Evolutionary conservation across 768 basidiomycete genomes (phyloP).

Genomic region (Boletus rubescentipes): DNA sequence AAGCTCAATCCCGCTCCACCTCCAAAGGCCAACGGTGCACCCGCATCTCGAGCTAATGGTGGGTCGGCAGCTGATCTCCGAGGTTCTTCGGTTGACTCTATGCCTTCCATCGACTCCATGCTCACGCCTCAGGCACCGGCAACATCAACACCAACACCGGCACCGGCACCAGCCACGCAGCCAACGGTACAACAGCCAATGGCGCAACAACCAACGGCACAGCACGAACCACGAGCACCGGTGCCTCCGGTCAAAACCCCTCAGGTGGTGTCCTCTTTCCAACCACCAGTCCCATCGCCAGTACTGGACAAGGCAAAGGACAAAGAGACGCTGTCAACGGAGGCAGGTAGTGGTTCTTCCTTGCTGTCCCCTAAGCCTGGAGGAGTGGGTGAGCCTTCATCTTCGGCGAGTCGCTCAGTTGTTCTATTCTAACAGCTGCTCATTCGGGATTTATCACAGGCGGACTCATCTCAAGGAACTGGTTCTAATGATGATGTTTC

Average conservation of each 20-base stretch:
- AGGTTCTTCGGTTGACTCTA: slow-evolving; percentile 24
- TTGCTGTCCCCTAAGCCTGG: slow-evolving; percentile 1
- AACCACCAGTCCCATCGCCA: not conserved
- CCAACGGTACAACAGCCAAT: not conserved
- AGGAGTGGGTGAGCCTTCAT: slow-evolving; percentile 34
- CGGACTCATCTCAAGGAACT: not conserved
- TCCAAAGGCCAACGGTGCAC: slow-evolving; percentile 21
- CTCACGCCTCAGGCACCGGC: slow-evolving; percentile 9
- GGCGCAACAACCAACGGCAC: not conserved
- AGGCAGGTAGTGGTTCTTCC: not conserved
- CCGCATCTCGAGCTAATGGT: slow-evolving; percentile 29
- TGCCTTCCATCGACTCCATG: slow-evolving; percentile 18
- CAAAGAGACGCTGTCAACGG: not conserved
- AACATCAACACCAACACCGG: not conserved
- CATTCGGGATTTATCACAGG: slow-evolving; percentile 26
- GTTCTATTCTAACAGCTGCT: slow-evolving; percentile 29
- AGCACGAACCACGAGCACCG: not conserved
- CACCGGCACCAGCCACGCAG: not conserved
- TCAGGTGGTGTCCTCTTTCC: not conserved
- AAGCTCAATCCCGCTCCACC: slow-evolving; percentile 23
- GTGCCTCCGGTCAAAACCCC: not conserved
- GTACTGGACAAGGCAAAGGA: slow-evolving; percentile 10
- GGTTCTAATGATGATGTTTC: slow-evolving; percentile 16
- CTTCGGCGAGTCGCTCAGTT: slow-evolving; percentile 27
- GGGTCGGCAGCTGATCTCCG: slow-evolving; percentile 29